These are phyloP conservation scores for Hsuehochloa calcarea DNA, from an alignment of 176 grass and related monocot genomes.

Conservation along the genomic window DNA sequence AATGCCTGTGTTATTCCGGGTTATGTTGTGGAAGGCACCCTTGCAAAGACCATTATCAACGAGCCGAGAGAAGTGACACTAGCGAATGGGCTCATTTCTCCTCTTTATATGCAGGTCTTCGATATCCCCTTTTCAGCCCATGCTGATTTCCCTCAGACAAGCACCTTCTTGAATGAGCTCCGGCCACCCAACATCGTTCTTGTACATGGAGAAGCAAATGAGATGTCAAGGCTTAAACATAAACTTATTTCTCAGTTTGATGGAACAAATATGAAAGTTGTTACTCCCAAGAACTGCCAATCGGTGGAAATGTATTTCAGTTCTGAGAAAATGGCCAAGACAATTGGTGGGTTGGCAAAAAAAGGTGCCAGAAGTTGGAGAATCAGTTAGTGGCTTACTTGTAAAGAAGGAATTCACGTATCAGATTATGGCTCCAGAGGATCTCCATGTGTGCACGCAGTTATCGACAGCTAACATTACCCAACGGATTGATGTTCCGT, in stretches of 20 bases:
- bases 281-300: too few species aligned
- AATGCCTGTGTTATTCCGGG: constrained; percentile 91
- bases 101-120: constrained; percentile 89
- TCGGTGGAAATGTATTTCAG: too few species aligned
- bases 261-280: too few species aligned
- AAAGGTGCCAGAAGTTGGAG: constrained; percentile 66
- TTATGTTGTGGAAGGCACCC: constrained; percentile 88
- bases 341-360: too few species aligned
- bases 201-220: too few species aligned
- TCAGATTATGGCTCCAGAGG: constrained; percentile 93
- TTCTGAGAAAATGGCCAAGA: too few species aligned
- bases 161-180: constrained; percentile 77
- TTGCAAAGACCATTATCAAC: constrained; percentile 87
- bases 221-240: too few species aligned
- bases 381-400: constrained; percentile 62
- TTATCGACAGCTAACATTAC: constrained; percentile 83
- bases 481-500: constrained; percentile 69
- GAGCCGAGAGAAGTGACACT: constrained; percentile 94
- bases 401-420: constrained; percentile 96
- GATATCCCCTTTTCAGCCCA: constrained; percentile 97
- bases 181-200: constrained; percentile 85
- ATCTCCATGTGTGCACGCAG: constrained; percentile 84
- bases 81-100: constrained; percentile 81
- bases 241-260: too few species aligned
- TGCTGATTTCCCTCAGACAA: constrained; percentile 88